Evolutionary conservation across 176 grass and related monocot species (phyloP), one percentile per base, ranked within the genome.

Genomic region (Zoysia japonica): DNA sequence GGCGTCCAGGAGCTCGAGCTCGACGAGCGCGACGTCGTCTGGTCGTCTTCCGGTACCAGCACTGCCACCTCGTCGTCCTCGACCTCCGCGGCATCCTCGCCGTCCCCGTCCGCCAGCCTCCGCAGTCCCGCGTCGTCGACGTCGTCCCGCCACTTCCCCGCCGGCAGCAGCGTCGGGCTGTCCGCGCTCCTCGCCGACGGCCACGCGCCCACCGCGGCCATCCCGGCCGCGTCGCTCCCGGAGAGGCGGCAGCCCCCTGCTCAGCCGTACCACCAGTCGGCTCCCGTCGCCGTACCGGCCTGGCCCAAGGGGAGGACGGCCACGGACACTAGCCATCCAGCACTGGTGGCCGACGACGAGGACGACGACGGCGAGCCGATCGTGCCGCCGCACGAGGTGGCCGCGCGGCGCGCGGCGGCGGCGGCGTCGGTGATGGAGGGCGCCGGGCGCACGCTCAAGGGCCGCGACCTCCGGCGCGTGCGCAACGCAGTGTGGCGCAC

Each of bases 21-120:
- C 51, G 93, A 96, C 62, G 93, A 96, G 80, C 86, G 68, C 77
- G 93, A 96, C 79, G 87, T 96, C 36, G 87, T 96, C 47, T 96
- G 93, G 93, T 96, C 87, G 0, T 79, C 56, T 19, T 61, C 59
- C n/a, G 4, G 15, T 5, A 36, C 59, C 59, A 57, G 55, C 17
- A 57, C 81, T 57, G 12, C 63, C 4, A 68, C 83, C 10, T 74
- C 78, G 10, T 87, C 84, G 3, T 85, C 85, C 2, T 85, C 85
- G 2, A 52, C 53, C 50, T 85, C 88, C 40, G 86, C 86, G 68
- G 37, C 83, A 14, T 82, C 87, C 70, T 87, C 81, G 20, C 81
- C 86, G 7, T 75, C 67, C 36, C 85, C 75, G 39, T 76, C 73
- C 51, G 61, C 64, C 7, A 5, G 53, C 55, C 42, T 84, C 40